Percentiles rank a stretch among this genome's conserved stretches.
phyloP scores from a whole-genome alignment of 768 basidiomycete genomes.

The Chalciporus chontae region DNA sequence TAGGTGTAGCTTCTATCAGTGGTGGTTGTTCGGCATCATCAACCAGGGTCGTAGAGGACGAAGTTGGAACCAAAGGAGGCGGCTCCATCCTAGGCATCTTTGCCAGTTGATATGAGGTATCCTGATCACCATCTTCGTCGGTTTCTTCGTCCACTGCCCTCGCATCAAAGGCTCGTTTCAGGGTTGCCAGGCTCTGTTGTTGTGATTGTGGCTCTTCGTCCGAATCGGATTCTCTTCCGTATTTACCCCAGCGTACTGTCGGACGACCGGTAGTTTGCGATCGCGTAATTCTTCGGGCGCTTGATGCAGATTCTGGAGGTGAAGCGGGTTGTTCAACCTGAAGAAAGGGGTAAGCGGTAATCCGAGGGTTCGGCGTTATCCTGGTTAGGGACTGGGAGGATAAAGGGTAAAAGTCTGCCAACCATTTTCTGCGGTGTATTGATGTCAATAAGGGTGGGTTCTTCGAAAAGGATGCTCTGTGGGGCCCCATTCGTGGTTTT shows the following conservation, averaged over 20 bases:
- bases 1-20: conserved; percentile 4
- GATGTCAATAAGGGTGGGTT: conserved; percentile 26
- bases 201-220: conserved; percentile 21
- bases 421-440: conserved; percentile 28
- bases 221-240: conserved; percentile 27
- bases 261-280: conserved; percentile 34
- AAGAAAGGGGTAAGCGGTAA: conserved; percentile 18
- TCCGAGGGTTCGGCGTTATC: conserved; percentile 28
- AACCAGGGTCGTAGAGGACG: conserved; percentile 29
- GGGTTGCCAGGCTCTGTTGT: conserved; percentile 17
- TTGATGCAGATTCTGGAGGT: conserved; percentile 25
- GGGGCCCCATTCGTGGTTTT: conserved; percentile 16
- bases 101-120: conserved; percentile 14
- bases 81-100: conserved; percentile 31
- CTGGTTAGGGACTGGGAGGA: conserved; percentile 27
- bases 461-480: conserved; percentile 10
- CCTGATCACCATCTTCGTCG: conserved; percentile 28
- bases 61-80: conserved; percentile 19
- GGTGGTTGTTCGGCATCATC: conserved; percentile 19
- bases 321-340: conserved; percentile 21
- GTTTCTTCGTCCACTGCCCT: conserved; percentile 35
- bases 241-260: conserved; percentile 33
- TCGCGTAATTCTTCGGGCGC: conserved; percentile 28
- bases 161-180: conserved; percentile 33
- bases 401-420: conserved; percentile 27